These are phyloP conservation scores for Neurospora sp. DNA, from an alignment of 495 filamentous ascomycete species.

Conservation along the genomic window DNA sequence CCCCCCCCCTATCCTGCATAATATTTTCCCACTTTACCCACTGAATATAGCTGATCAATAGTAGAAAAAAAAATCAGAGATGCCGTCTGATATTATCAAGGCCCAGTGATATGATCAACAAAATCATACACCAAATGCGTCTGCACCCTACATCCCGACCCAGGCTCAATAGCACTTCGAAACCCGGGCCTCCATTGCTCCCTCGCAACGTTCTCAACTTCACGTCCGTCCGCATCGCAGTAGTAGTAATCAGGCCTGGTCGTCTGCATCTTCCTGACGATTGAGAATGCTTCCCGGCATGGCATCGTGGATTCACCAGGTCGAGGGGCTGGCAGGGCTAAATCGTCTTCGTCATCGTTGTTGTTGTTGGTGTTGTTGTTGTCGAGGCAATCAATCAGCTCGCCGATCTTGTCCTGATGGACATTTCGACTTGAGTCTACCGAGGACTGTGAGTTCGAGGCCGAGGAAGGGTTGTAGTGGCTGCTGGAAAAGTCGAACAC, in stretches of 20 bases:
- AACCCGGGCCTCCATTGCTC: slow-evolving; percentile 17
- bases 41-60: background rate
- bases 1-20: too few relatives aligned
- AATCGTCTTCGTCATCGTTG: slow-evolving; percentile 3
- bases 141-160: slow-evolving; percentile 16
- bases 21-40: too few relatives aligned
- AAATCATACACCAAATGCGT: slow-evolving; percentile 20
- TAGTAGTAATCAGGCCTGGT: slow-evolving; percentile 9
- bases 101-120: slow-evolving; percentile 8
- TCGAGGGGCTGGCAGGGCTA: slow-evolving; percentile 8
- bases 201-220: background rate
- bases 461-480: background rate
- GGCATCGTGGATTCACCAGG: slow-evolving; percentile 19
- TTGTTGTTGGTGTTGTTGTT: background rate
- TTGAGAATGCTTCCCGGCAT: slow-evolving; percentile 17
- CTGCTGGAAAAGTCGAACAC: background rate
- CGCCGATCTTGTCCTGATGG: background rate
- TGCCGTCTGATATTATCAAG: background rate
- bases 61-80: too few relatives aligned
- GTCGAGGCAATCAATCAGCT: background rate
- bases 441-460: background rate
- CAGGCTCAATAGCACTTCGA: slow-evolving; percentile 11
- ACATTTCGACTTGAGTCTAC: background rate
- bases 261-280: slow-evolving; percentile 8
- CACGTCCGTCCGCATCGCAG: background rate